Percentiles rank a stretch among this genome's conserved stretches.
Conservation (phyloP, 768 basidiomycete genomes). For the Gyrodon lividus region DNA sequence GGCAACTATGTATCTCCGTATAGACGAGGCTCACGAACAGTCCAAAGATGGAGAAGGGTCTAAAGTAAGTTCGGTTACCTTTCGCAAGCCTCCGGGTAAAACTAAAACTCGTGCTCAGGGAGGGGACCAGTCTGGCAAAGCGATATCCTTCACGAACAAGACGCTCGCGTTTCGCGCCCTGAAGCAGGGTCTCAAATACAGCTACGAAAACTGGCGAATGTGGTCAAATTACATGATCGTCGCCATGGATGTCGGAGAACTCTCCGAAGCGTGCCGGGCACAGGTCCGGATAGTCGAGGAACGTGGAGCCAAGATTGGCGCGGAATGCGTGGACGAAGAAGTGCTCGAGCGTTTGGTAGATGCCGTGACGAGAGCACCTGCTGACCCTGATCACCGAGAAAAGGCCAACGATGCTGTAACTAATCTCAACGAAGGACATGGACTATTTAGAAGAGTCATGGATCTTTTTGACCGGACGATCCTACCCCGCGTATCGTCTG, state of each 20-base stretch:
- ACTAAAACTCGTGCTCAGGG: conserved; percentile 26
- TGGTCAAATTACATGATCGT: conserved; percentile 98
- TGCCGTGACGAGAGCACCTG: conserved; percentile 66
- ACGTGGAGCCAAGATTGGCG: conserved; percentile 40
- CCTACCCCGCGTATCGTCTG: conserved; percentile 76
- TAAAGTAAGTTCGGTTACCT: conserved; percentile 20
- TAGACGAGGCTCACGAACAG: conserved; percentile 48
- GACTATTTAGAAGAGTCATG: conserved; percentile 62
- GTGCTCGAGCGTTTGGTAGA: conserved; percentile 88
- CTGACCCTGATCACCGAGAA: conserved; percentile 36
- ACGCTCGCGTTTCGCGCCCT: conserved; percentile 90
- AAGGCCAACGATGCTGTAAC: conserved; percentile 21
- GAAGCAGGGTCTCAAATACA: conserved; percentile 80
- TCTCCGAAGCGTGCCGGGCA: conserved; percentile 84
- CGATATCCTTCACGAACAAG: conserved; percentile 70
- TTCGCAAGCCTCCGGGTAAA: conserved; percentile 6
- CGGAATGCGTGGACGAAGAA: conserved; percentile 73
- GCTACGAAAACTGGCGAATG: conserved; percentile 95
- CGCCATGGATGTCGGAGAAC: conserved; percentile 88
- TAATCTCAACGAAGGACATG: conserved; percentile 64
- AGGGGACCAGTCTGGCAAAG: conserved; percentile 19
- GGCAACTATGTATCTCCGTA: conserved; percentile 88
- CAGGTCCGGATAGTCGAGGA: conserved; percentile 76
- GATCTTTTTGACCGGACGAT: conserved; percentile 76
- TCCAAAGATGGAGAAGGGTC: conserved; percentile 31